Evolutionary conservation across 2,329 filamentous ascomycete genomes (phyloP).

Genomic region (Botrytis fragariae): DNA sequence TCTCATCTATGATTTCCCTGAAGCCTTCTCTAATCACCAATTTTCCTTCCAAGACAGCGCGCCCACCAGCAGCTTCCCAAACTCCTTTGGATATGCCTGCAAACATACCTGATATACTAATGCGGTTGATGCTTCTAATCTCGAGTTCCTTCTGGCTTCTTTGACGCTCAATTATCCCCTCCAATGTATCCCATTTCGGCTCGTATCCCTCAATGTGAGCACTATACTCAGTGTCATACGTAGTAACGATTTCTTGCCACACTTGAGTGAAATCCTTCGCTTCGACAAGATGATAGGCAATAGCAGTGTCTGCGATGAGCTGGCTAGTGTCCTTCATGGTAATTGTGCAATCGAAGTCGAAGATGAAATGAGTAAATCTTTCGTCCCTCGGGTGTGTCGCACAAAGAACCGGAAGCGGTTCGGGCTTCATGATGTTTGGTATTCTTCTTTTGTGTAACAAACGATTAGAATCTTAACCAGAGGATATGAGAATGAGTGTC

Average conservation of each 20-base stretch:
- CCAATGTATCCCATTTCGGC: slow-evolving; percentile 21
- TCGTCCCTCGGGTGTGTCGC: neutral
- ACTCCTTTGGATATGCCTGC: slow-evolving; percentile 23
- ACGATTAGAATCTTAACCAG: neutral
- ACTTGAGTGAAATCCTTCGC: slow-evolving; percentile 18
- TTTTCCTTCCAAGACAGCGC: slow-evolving; percentile 23
- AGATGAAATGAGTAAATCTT: slow-evolving; percentile 25
- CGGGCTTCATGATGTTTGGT: neutral
- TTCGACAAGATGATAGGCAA: slow-evolving; percentile 21
- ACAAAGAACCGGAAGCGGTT: neutral
- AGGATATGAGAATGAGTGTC: neutral
- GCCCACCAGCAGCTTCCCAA: slow-evolving; percentile 26
- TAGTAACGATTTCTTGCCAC: slow-evolving; percentile 11
- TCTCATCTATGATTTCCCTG: slow-evolving; percentile 22
- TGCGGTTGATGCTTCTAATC: slow-evolving; percentile 29
- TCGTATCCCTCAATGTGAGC: neutral
- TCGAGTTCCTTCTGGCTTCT: slow-evolving; percentile 31
- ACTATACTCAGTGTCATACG: neutral
- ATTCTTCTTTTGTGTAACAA: neutral
- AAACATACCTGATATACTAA: slow-evolving; percentile 34
- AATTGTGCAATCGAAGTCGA: slow-evolving; percentile 39
- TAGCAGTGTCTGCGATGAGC: slow-evolving; percentile 25
- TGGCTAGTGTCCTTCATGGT: slow-evolving; percentile 36
- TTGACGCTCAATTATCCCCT: slow-evolving; percentile 28
- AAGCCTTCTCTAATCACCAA: slow-evolving; percentile 30